Evolutionary conservation across 805 yeast species (phyloP).

Genomic region (Pichia kluyveri): DNA sequence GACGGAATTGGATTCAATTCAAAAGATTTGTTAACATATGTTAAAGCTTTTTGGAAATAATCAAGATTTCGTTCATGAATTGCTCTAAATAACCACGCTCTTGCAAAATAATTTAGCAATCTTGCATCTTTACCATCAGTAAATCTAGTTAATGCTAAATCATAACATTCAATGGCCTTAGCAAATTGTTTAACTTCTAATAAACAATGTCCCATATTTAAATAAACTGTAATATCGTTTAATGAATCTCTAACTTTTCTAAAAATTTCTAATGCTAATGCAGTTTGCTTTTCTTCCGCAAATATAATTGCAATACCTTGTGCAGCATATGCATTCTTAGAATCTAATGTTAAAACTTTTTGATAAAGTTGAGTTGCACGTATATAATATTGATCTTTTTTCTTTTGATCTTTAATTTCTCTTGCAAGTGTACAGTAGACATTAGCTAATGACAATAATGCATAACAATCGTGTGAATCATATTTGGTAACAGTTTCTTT

Average conservation of each 20-base stretch:
- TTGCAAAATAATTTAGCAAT: constrained; percentile 64
- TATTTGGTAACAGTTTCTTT: constrained; percentile 74
- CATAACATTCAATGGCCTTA: constrained; percentile 85
- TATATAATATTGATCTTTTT: constrained; percentile 63
- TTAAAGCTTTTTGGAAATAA: constrained; percentile 54
- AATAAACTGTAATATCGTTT: constrained; percentile 71
- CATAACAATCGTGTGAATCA: constrained; percentile 84
- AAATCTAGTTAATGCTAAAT: constrained; percentile 62
- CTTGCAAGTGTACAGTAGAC: constrained; percentile 76
- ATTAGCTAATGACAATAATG: constrained; percentile 84
- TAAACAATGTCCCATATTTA: constrained; percentile 83
- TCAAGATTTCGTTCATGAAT: constrained; percentile 52
- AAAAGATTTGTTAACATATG: constrained; percentile 52
- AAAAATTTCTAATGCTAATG: constrained; percentile 75
- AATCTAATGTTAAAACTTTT: constrained; percentile 78
- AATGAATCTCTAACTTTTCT: constrained; percentile 85
- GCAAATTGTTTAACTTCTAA: constrained; percentile 73
- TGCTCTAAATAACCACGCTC: constrained; percentile 84
- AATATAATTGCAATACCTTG: constrained; percentile 93
- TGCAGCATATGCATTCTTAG: constrained; percentile 87
- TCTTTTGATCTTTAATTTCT: constrained; percentile 53
- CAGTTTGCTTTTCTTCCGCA: constrained; percentile 72
- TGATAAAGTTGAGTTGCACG: constrained; percentile 90
- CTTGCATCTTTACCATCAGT: constrained; percentile 56
- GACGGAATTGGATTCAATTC: constrained; percentile 32